Evolutionary conservation across 495 filamentous ascomycete genomes (phyloP), one percentile per base, ranked within the genome.

Genomic region (Tirmania nivea): DNA sequence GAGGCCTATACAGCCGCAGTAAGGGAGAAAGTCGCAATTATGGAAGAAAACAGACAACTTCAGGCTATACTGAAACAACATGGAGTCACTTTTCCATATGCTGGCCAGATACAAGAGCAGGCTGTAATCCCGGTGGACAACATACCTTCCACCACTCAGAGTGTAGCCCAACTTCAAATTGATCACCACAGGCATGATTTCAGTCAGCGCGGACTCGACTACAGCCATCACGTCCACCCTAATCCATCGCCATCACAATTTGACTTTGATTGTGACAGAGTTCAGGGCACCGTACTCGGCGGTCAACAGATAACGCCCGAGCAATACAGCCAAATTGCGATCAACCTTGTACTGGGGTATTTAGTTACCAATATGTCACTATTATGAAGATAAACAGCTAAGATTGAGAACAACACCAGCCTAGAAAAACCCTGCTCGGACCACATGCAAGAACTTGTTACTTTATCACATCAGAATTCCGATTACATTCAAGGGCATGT

Each of bases 321-420:
- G 86, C 56, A 87, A 93, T 60, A 90, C 67, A 80, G 82, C 60
- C 84, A 93, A 61, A 73, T 88, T 49, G 88, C 86, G 59, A 82
- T 96, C 65, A 88, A 96, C 65, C 95, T 96, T 72, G 87, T 96
- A 51, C 75, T 95, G 69, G 84, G 83, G 86, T 95, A 84, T 71
- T 85, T 77, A 63, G 53, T 57, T 49, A 48, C 19, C 9, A 6
- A 47, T 14, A 1, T 19, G 34, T 45, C 25, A 14, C 19, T 54
- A 42, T 14, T 47, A 50, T 12, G n/a, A 14, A 20, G 51, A 51
- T 10, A 42, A 53, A 17, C 10, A 48, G 55, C 37, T 58, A 53
- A 60, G 56, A 56, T n/a, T 53, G 49, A 55, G 59, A 60, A 52
- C 54, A 36, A 50, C 49, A 35, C 63, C 68, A 95, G 89, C 66